Base-by-base conservation (phyloP, 2,329 filamentous ascomycete genomes). In the Trichoderma sp. region DNA sequence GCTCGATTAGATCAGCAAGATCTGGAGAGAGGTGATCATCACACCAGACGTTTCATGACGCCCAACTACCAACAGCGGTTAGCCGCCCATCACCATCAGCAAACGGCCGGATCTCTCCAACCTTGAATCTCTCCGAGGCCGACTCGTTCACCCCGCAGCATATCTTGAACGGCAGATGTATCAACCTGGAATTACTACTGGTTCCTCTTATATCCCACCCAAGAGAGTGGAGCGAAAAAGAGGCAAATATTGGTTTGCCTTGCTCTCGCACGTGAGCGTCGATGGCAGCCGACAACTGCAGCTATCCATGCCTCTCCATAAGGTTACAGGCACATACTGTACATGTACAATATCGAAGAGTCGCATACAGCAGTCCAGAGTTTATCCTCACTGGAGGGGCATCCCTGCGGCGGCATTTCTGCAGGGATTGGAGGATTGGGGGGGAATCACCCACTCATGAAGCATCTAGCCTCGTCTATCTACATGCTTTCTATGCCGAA, bases 401-500 rank as follows among this genome's bases (percentile, higher is more conserved):
- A 54, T 54, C 29, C 27, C 37, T 50, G 37, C 22, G 10, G 17
- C 19, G 22, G n/a, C 32, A 42, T 34, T 68, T 22, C 25, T 68
- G 29, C 66, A 63, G 13, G 58, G 32, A 27, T 48, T 15, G 37
- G 15, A 15, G 17, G 4, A 6, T 5, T 1, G 15, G 12, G 37
- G 35, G 34, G 5, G 37, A 13, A 25, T 32, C 13, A 22, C 29
- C 60, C 60, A 53, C 17, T 42, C 60, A 42, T n/a, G 39, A 39
- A n/a, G 42, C 39, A 59, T 19, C 48, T 10, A 32, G 32, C 32
- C n/a, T 37, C 53, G 32, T 35, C 53, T 13, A 35, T 60, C 45
- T 63, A 2, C 32, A 8, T n/a, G 9, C 48, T 45, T 12, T 53
- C 64, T 69, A 67, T 63, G 64, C 64, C 58, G 19, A 67, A 67